Conservation (phyloP, 1,284 basidiomycete genomes). For the Malassezia restricta region DNA sequence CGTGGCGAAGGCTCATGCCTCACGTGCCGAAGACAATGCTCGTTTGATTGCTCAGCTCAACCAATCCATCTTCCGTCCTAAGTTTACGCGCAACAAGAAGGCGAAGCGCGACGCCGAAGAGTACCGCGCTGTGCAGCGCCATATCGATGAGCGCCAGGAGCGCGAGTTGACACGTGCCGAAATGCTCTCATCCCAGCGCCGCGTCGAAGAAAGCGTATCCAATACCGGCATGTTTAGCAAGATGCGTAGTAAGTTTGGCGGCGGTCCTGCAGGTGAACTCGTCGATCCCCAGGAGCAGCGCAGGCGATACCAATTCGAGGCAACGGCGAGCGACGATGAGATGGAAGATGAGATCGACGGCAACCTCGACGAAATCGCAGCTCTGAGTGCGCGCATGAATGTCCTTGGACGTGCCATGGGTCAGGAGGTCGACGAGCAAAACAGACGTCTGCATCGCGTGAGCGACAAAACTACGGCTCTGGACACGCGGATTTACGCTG, state of each 20-base stretch:
- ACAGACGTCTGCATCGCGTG: constrained; percentile 33
- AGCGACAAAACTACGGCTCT: constrained; percentile 38
- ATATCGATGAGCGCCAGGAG: constrained; percentile 74
- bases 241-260: constrained; percentile 14
- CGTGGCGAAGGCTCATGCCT: constrained; percentile 76
- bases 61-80: constrained; percentile 72
- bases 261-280: constrained; percentile 44
- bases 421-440: constrained; percentile 44
- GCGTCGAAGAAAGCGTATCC: constrained; percentile 61
- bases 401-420: constrained; percentile 72
- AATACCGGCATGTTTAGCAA: constrained; percentile 30
- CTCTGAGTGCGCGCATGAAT: constrained; percentile 70
- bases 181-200: constrained; percentile 71
- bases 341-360: constrained; percentile 65
- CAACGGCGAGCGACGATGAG: constrained; percentile 89
- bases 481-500: constrained; percentile 40
- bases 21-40: constrained; percentile 81
- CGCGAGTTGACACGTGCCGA: constrained; percentile 51
- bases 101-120: constrained; percentile 80
- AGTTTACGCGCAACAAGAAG: constrained; percentile 50
- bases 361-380: constrained; percentile 78
- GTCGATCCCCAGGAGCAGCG: constrained; percentile 56
- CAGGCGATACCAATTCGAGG: constrained; percentile 82
- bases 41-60: constrained; percentile 88
- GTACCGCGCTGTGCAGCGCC: constrained; percentile 71